Conservation (phyloP, 2,329 filamentous ascomycete species). For the Fusarium sacchari region DNA sequence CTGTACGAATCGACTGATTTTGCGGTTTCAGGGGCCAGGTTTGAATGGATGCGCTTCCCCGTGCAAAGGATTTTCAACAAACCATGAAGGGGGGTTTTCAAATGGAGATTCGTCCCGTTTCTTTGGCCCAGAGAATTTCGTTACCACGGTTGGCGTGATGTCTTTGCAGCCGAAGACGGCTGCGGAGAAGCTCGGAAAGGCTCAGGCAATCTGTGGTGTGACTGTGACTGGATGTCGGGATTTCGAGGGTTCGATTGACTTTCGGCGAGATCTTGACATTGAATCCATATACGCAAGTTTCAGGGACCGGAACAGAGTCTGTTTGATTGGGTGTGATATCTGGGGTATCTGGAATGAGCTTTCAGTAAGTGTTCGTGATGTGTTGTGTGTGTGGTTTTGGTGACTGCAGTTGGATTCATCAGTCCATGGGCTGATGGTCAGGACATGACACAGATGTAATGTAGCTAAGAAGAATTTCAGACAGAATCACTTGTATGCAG, state of each 20-base stretch:
- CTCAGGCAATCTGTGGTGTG: slow-evolving; percentile 34
- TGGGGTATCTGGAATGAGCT: not conserved
- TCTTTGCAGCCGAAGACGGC: not conserved
- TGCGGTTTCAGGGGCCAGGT: not conserved
- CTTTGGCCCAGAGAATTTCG: not conserved
- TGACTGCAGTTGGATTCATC: not conserved
- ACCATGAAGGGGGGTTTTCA: not conserved
- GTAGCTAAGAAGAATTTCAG: not conserved
- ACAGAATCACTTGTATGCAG: not conserved
- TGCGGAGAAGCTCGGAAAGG: slow-evolving; percentile 27
- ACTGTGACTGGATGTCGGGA: slow-evolving; percentile 24
- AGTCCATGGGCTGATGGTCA: not conserved
- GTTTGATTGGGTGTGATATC: not conserved
- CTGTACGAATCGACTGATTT: slow-evolving; percentile 31
- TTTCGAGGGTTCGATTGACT: slow-evolving; percentile 15
- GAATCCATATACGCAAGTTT: not conserved
- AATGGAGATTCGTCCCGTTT: not conserved
- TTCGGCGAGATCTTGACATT: not conserved
- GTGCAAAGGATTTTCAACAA: not conserved
- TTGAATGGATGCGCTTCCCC: slow-evolving; percentile 18
- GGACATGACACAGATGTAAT: not conserved
- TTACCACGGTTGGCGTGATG: not conserved
- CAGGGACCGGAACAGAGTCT: not conserved
- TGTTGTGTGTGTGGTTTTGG: not conserved
- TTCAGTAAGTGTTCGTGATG: not conserved